A percentile compares a stretch with the other conserved stretches of the same genome.
phyloP scores from a whole-genome alignment of 2,329 filamentous ascomycete species.

The Venturia effusa region DNA sequence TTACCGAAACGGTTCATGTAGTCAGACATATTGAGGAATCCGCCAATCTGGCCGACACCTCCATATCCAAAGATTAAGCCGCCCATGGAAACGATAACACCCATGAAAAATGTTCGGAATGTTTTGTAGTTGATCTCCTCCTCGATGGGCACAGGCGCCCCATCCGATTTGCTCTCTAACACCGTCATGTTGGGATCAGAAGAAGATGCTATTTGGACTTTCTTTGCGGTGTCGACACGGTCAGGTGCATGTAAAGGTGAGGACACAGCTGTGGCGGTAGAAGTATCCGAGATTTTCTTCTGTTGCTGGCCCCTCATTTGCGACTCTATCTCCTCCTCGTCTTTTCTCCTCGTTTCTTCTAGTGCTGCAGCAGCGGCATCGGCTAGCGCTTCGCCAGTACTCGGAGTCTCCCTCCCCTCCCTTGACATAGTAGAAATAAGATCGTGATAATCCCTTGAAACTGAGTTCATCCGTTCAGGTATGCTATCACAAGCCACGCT shows the following conservation, averaged over 20 bases:
- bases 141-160: neutral
- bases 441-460: neutral
- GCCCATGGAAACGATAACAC: slow-evolving; percentile 6
- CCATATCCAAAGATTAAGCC: slow-evolving; percentile 11
- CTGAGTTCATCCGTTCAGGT: neutral
- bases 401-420: neutral
- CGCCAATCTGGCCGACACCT: slow-evolving; percentile 6
- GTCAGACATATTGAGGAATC: slow-evolving; percentile 11
- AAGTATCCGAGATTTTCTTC: neutral
- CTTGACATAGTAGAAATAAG: neutral
- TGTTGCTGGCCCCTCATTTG: neutral
- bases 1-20: slow-evolving; percentile 6
- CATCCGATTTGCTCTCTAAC: neutral
- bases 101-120: neutral
- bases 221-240: neutral
- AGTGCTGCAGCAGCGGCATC: neutral
- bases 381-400: neutral
- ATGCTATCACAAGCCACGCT: neutral
- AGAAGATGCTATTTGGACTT: neutral
- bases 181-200: neutral
- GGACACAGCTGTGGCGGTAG: neutral
- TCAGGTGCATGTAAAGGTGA: neutral
- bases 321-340: neutral
- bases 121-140: neutral
- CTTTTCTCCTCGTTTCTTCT: neutral